These are phyloP conservation scores for Nitzschia inconspicua DNA, from an alignment of 108 stramenopile genomes.

Conservation along the genomic window DNA sequence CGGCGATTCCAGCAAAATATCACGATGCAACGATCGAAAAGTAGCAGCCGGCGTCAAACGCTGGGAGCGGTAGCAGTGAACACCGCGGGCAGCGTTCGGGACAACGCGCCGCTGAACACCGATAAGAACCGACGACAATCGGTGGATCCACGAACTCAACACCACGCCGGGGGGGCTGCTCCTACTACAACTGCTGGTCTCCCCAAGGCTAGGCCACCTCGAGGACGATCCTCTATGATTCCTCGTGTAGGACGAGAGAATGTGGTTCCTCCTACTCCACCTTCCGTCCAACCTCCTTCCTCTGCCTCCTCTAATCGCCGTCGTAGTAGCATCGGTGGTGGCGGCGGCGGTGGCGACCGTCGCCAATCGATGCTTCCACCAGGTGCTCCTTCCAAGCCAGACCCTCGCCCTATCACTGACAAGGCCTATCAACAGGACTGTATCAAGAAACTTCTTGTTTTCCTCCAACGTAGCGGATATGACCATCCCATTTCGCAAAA, in stretches of 20 bases:
- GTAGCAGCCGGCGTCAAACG: conserved; percentile 30
- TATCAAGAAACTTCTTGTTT: conserved; percentile 70
- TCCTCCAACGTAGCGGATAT: conserved; percentile 65
- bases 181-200: not conserved
- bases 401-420: conserved; percentile 64
- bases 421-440: conserved; percentile 69
- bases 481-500: conserved; percentile 72
- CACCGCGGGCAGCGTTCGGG: not conserved
- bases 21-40: conserved; percentile 6
- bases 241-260: conserved; percentile 40
- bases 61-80: conserved; percentile 16
- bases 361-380: conserved; percentile 28
- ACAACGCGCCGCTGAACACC: not conserved
- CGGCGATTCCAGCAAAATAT: no score
- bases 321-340: conserved; percentile 9
- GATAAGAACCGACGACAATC: conserved; percentile 13
- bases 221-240: conserved; percentile 39
- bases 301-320: conserved; percentile 7
- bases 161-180: not conserved
- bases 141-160: conserved; percentile 2
- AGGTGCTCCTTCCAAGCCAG: conserved; percentile 14
- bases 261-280: conserved; percentile 21
- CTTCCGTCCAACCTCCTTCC: conserved; percentile 1
- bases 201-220: conserved; percentile 22
- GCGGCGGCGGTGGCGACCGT: conserved; percentile 9